Evolutionary conservation across 306 rosid species (phyloP), one percentile per base, ranked within the genome.

Genomic region (Prosopis cineraria): DNA sequence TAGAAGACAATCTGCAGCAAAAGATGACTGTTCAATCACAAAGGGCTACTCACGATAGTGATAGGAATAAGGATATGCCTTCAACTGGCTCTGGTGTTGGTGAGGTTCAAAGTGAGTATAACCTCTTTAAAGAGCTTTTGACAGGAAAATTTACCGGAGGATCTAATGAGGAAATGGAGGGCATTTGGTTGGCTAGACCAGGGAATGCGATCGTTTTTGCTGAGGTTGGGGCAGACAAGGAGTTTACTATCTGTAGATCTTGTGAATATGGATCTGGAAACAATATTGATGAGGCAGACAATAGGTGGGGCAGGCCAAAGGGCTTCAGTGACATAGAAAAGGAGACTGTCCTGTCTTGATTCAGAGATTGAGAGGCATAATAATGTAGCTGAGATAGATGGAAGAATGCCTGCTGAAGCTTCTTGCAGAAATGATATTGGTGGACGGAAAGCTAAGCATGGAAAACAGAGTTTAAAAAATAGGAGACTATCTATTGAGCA

Each of bases 251-350:
- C 14, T 31, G 58, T 39, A 75, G 62, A 11, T 36, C 55, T 47
- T 25, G 47, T 53, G 65, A 56, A 20, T 31, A 19, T 79, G 80
- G 5, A 47, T 72, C 78, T 48, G 70, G 47, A 78, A 70, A 41
- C 72, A 76, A 74, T 77, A 25, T 41, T 40, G 6, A 40, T 33
- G 43, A 66, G 72, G 39, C 33, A 20, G 66, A 80, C 9, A 9
- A 19, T 44, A 56, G 59, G 60, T 53, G 58, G 52, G 79, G 83
- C 47, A 71, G 64, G 71, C 64, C 64, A 10, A 79, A 74, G 72
- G 48, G 76, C 67, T 62, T 78, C 22, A 30, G 39, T 52, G 45
- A 31, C 34, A 81, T 79, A 84, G 45, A 63, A 79, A 72, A 59
- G 50, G 53, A 68, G 45, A 60, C 43, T 69, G 56, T 68, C 52